Evolutionary conservation across 495 filamentous ascomycete genomes (phyloP), one percentile per base, ranked within the genome.

Genomic region (Penicillium roqueforti): DNA sequence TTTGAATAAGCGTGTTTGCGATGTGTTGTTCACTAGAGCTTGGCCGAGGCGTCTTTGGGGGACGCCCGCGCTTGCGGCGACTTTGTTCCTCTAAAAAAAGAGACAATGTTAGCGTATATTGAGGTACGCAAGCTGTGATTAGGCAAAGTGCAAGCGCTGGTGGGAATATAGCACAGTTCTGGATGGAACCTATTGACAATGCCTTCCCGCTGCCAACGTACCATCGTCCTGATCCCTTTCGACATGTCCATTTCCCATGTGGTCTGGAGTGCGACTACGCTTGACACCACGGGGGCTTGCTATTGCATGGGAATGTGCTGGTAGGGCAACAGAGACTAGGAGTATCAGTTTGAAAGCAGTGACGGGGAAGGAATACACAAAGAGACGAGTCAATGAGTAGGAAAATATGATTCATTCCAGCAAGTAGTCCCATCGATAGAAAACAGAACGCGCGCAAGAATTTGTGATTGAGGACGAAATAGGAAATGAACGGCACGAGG

Each of bases 181-280:
- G 36, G 44, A 34, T 29, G 37, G 19, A 41, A 46, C 19, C 37
- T 46, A 25, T 54, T 36, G 37, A 50, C 8, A 40, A 56, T 49
- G 42, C 22, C 42, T 37, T 46, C 56, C 57, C 58, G 55, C 63
- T 44, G 61, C 62, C 59, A 73, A 89, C 88, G 72, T 87, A 92
- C 89, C 86, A 78, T 91, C 90, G 76, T 95, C 90, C 72, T 83
- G 81, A 58, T 80, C 79, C 62, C 80, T 82, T 66, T 81, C 79
- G 56, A 69, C 60, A 58, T 73, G 69, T 58, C 75, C 69, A 66
- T 87, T 84, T 64, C 81, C 83, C 66, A 86, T 84, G 60, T 77
- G 77, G 60, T 95, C 89, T 61, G 91, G 92, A 48, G 93, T 96
- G 53, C 91, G 90, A 82, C 89, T 93, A 73, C 93, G 84, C 78